Evolutionary conservation across 805 yeast species (phyloP), one percentile per base, ranked within the genome.

Genomic region (Schwanniomyces polymorphus): DNA sequence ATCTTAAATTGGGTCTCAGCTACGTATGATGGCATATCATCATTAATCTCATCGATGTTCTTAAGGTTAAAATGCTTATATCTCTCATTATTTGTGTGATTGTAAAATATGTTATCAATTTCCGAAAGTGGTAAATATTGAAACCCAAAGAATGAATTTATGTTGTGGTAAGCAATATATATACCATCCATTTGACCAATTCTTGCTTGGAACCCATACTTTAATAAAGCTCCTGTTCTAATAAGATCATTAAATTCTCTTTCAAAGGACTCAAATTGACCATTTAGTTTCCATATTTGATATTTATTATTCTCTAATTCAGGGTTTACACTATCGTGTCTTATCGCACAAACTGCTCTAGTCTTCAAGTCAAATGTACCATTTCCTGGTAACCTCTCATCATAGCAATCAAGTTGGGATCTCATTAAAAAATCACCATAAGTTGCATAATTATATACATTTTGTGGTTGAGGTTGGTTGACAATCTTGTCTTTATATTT

Each of bases 151-250:
- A 91, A 79, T 41, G 82, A 72, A 27, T 80, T 75, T 43, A 90
- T 78, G 63, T 91, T 92, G 64, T 92, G 99, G 64, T 85, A 92
- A 0, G 97, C 97, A 12, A 92, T 76, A 55, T 88, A 90, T 2
- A 94, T 89, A 5, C 99, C 99, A 65, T 91, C 97, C 98, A 94
- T 92, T 57, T 87, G 84, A 2, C 98, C 99, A 37, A 92, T 87
- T 51, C 97, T 76, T 0, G 97, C 98, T 65, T 94, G 98, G 54
- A 92, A 74, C 2, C 88, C 79, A 60, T 92, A 92, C 67, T 92
- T 92, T 55, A 92, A 70, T 67, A 92, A 67, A 0, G 94, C 85
- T 2, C 74, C 76, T 1, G 92, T 80, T 48, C 88, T 70, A 14
- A 85, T 79, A 56, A 92, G 75, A 58, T 92, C 98, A 50, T 71